Evolutionary conservation across 257 asterid genomes (phyloP).

Genomic region (Nicotiana sylvestris): DNA sequence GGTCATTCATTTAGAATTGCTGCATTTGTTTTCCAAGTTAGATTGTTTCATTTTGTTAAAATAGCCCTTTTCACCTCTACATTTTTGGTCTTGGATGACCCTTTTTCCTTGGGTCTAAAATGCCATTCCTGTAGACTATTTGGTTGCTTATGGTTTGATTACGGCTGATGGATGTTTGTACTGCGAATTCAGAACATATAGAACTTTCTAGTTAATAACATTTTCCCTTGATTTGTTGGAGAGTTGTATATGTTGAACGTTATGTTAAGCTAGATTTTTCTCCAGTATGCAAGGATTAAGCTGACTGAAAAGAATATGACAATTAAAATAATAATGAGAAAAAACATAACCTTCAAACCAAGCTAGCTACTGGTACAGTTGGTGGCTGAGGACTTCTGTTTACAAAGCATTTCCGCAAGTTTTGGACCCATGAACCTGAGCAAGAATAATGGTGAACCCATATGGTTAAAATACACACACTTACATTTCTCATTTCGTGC

Average conservation of each 20-base stretch:
- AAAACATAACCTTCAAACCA: no score
- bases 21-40: neutral
- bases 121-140: neutral
- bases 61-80: neutral
- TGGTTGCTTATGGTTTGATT: neutral
- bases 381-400: no score
- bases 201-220: neutral
- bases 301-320: neutral
- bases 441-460: no score
- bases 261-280: neutral
- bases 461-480: neutral
- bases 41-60: neutral
- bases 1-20: neutral
- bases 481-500: slow-evolving; percentile 4
- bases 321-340: neutral
- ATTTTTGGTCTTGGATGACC: neutral
- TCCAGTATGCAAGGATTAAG: neutral
- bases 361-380: no score
- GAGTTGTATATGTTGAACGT: neutral
- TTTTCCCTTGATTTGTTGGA: neutral
- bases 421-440: no score
- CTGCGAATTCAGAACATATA: neutral
- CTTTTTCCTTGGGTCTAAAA: neutral
- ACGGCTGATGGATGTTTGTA: neutral
- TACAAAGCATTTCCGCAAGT: no score